These are phyloP conservation scores for Pleurotus sapidus DNA, from an alignment of 768 basidiomycete genomes.

Conservation along the genomic window DNA sequence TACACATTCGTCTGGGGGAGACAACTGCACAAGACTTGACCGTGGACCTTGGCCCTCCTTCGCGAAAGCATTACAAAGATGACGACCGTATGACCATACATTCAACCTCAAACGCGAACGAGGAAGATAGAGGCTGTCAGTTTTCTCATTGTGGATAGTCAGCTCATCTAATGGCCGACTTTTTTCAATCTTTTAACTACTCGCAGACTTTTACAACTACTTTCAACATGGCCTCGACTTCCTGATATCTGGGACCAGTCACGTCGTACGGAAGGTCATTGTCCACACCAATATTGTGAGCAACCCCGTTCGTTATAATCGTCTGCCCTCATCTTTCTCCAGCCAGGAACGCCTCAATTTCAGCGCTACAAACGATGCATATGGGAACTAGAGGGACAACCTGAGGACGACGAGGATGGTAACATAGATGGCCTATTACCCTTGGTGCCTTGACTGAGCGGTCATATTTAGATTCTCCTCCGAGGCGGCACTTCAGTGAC, in stretches of 20 bases:
- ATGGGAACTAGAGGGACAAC: constrained; percentile 80
- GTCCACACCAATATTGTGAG: constrained; percentile 86
- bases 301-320: not conserved
- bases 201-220: constrained; percentile 86
- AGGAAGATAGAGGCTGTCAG: constrained; percentile 49
- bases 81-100: constrained; percentile 89
- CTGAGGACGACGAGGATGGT: constrained; percentile 87
- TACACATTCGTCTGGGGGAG: constrained; percentile 64
- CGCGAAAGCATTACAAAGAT: constrained; percentile 80
- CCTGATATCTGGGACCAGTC: constrained; percentile 67
- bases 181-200: constrained; percentile 66
- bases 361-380: constrained; percentile 90
- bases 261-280: constrained; percentile 80
- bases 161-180: constrained; percentile 46
- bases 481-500: constrained; percentile 69
- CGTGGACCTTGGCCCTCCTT: constrained; percentile 76
- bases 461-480: constrained; percentile 57
- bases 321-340: not conserved
- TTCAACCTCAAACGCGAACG: constrained; percentile 45
- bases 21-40: constrained; percentile 83
- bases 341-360: constrained; percentile 89
- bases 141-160: not conserved
- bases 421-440: constrained; percentile 5
- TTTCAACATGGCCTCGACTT: constrained; percentile 91
- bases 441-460: not conserved